Conservation (phyloP, 192 early-diverging fungal genomes). For the Martensiomyces pterosporus region DNA sequence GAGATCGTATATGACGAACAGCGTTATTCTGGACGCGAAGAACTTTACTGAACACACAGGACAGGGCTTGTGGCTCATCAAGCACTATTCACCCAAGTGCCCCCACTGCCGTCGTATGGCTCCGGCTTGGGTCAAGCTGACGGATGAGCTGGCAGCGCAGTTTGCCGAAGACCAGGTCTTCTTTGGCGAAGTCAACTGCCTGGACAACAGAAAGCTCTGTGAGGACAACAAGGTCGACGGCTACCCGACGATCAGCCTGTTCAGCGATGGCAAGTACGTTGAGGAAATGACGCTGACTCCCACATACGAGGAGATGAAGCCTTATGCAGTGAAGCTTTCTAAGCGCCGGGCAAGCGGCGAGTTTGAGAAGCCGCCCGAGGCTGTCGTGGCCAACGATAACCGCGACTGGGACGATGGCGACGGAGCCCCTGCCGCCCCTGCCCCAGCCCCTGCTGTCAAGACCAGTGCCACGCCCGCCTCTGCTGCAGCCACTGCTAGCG, state of each 20-base stretch:
- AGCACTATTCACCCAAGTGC: constrained; percentile 88
- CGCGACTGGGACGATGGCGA: constrained; percentile 33
- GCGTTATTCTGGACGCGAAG: constrained; percentile 43
- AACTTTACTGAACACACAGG: constrained; percentile 53
- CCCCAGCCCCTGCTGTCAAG: no score
- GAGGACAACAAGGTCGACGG: constrained; percentile 53
- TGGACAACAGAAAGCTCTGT: constrained; percentile 60
- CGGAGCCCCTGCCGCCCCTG: constrained; percentile 11
- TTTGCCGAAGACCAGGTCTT: constrained; percentile 38
- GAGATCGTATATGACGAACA: constrained; percentile 29
- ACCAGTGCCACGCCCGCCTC: background rate
- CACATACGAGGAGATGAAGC: constrained; percentile 31
- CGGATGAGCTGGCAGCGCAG: constrained; percentile 24
- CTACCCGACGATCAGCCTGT: constrained; percentile 64
- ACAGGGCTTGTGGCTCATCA: constrained; percentile 74
- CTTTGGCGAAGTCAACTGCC: constrained; percentile 69
- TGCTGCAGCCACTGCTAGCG: background rate
- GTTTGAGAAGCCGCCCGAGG: constrained; percentile 23
- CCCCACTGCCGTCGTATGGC: constrained; percentile 78
- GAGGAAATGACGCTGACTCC: constrained; percentile 35
- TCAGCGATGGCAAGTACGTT: constrained; percentile 34
- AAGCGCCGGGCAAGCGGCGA: constrained; percentile 23
- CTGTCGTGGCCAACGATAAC: constrained; percentile 37
- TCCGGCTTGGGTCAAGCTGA: constrained; percentile 71
- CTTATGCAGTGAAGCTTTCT: constrained; percentile 39